Evolutionary conservation across 345 rosid genomes (phyloP).

Genomic region (Hirschfeldia incana): DNA sequence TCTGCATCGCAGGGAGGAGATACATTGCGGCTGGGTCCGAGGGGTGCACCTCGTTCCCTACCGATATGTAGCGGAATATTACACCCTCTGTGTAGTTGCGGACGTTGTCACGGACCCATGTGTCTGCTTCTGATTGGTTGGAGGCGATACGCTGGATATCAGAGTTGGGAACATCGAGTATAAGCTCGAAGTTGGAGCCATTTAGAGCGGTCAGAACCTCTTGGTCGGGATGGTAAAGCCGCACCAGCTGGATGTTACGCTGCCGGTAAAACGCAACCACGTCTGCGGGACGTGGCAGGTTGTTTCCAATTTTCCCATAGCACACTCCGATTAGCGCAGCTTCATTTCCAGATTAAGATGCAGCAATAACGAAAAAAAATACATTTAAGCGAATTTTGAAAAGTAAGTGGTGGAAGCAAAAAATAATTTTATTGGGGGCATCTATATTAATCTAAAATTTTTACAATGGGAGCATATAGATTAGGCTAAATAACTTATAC

Average conservation of each 20-base stretch:
- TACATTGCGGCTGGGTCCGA: conserved; percentile 22
- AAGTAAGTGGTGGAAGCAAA: too few species aligned
- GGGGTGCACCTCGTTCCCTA: conserved; percentile 49
- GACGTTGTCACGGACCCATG: conserved; percentile 49
- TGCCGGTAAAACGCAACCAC: conserved; percentile 51
- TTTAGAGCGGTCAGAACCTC: conserved; percentile 39
- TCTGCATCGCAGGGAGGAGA: conserved; percentile 43
- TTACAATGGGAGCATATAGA: too few species aligned
- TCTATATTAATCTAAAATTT: too few species aligned
- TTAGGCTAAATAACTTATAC: too few species aligned
- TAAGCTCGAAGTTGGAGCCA: conserved; percentile 41
- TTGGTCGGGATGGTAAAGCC: conserved; percentile 44
- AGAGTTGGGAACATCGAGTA: conserved; percentile 39
- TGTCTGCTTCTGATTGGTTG: conserved; percentile 38
- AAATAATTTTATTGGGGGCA: too few species aligned
- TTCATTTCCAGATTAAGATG: neutral
- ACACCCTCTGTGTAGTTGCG: conserved; percentile 38
- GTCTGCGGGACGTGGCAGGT: conserved; percentile 50
- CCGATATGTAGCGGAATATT: conserved; percentile 52
- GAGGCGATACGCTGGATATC: conserved; percentile 43
- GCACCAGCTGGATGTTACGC: conserved; percentile 46
- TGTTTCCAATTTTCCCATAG: conserved; percentile 59
- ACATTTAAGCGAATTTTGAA: neutral
- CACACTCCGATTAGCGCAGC: conserved; percentile 69
- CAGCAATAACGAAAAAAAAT: neutral